These are phyloP conservation scores for Lojkania enalia DNA, from an alignment of 2,329 filamentous ascomycete genomes.

Conservation along the genomic window DNA sequence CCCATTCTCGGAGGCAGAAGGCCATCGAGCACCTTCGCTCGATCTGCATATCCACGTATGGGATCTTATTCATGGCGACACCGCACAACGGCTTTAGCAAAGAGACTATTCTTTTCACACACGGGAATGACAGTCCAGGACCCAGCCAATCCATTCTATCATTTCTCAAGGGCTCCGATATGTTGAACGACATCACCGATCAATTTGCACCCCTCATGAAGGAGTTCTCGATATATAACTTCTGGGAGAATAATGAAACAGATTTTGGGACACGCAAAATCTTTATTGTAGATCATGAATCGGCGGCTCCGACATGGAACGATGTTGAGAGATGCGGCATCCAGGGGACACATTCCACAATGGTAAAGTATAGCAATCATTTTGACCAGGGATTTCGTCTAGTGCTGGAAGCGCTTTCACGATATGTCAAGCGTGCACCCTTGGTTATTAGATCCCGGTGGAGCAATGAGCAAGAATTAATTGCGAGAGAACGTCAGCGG, in stretches of 20 bases:
- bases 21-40: slow-evolving; percentile 67
- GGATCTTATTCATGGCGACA: slow-evolving; percentile 24
- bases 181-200: slow-evolving; percentile 24
- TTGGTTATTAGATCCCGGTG: slow-evolving; percentile 17
- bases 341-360: slow-evolving; percentile 29
- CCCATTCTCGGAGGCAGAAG: slow-evolving; percentile 62
- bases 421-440: slow-evolving; percentile 20
- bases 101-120: slow-evolving; percentile 14
- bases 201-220: slow-evolving; percentile 24
- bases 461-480: slow-evolving; percentile 17
- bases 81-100: slow-evolving; percentile 21
- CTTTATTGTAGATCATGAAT: slow-evolving; percentile 29
- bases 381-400: slow-evolving; percentile 19
- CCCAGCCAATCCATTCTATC: slow-evolving; percentile 22
- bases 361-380: slow-evolving; percentile 26
- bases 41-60: slow-evolving; percentile 74
- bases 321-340: slow-evolving; percentile 29
- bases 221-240: slow-evolving; percentile 23
- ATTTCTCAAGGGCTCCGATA: slow-evolving; percentile 21
- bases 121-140: slow-evolving; percentile 4
- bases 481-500: slow-evolving; percentile 16
- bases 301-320: slow-evolving; percentile 26
- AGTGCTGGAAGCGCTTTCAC: slow-evolving; percentile 22
- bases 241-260: slow-evolving; percentile 29
- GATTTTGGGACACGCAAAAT: slow-evolving; percentile 10